Percentiles rank a stretch among this genome's conserved stretches.
phyloP scores from a whole-genome alignment of 2,329 filamentous ascomycete species.

The Sclerotinia minor region DNA sequence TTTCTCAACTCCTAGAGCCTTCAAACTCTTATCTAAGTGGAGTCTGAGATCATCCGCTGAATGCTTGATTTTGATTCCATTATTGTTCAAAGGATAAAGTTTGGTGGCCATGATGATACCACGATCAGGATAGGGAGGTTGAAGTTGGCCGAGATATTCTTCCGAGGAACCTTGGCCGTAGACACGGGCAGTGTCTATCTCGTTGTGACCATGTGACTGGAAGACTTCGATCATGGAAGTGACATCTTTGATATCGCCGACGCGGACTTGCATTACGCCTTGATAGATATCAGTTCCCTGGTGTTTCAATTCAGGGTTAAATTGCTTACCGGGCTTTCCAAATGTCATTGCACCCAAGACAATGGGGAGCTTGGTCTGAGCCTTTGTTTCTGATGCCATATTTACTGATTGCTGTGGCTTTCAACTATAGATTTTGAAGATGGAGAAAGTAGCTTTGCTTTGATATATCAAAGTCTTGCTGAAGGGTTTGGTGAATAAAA shows the following conservation, averaged over 20 bases:
- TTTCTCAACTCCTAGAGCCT: conserved; percentile 54
- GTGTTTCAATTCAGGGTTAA: background rate
- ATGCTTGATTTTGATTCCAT: conserved; percentile 43
- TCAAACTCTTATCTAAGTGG: conserved; percentile 51
- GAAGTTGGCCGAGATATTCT: conserved; percentile 57
- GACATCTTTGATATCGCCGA: conserved; percentile 49
- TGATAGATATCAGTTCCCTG: background rate
- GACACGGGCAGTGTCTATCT: conserved; percentile 67
- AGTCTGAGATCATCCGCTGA: conserved; percentile 52
- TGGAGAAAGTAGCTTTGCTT: background rate
- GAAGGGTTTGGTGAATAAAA: background rate
- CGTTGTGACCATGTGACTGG: conserved; percentile 64
- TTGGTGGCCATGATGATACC: conserved; percentile 65
- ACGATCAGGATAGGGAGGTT: conserved; percentile 57
- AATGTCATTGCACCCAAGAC: conserved; percentile 37
- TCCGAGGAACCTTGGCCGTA: conserved; percentile 68
- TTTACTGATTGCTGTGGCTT: background rate
- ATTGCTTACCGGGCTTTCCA: conserved; percentile 24
- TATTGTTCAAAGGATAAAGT: conserved; percentile 30
- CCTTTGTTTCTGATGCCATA: conserved; percentile 11
- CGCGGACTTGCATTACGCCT: conserved; percentile 38
- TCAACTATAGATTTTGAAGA: background rate
- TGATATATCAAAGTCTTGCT: background rate
- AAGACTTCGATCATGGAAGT: conserved; percentile 64
- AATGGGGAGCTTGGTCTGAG: conserved; percentile 21